Conservation (phyloP, 805 yeast species). For the Ogataea parapolymorpha region DNA sequence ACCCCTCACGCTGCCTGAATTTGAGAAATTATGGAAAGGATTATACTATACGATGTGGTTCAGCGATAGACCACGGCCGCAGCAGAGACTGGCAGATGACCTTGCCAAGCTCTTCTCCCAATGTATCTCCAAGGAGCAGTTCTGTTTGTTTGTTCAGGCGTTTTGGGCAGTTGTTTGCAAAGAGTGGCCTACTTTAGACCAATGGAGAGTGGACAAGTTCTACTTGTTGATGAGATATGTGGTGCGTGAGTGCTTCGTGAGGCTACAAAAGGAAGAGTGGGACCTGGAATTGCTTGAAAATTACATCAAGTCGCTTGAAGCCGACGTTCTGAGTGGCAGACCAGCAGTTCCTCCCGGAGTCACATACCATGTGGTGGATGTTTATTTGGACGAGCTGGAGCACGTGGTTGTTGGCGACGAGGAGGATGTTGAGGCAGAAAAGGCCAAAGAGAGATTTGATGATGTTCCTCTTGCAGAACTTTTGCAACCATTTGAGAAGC, state of each 20-base stretch:
- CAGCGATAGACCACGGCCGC: constrained; percentile 89
- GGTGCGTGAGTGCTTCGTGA: constrained; percentile 58
- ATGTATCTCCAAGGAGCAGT: constrained; percentile 40
- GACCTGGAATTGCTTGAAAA: constrained; percentile 40
- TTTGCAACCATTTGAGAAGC: constrained; percentile 43
- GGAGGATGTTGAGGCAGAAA: constrained; percentile 45
- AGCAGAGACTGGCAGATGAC: constrained; percentile 74
- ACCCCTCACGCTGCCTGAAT: constrained; percentile 48
- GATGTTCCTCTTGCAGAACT: constrained; percentile 53
- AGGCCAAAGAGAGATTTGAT: constrained; percentile 38
- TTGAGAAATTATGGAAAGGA: constrained; percentile 94
- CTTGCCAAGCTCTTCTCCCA: constrained; percentile 55
- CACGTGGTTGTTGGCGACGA: constrained; percentile 51
- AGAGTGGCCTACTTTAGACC: constrained; percentile 85
- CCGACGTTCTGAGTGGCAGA: constrained; percentile 48
- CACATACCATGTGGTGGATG: constrained; percentile 81
- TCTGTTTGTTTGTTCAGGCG: constrained; percentile 56
- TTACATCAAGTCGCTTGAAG: constrained; percentile 39
- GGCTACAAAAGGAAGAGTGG: constrained; percentile 56
- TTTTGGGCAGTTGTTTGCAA: constrained; percentile 77
- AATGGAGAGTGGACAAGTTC: constrained; percentile 84
- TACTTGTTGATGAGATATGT: constrained; percentile 77
- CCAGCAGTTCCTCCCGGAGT: constrained; percentile 65
- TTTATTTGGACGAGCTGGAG: constrained; percentile 81
- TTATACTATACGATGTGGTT: constrained; percentile 94